Conservation (phyloP, 164 flowering plant genomes). For the Aristolochia contorta region DNA sequence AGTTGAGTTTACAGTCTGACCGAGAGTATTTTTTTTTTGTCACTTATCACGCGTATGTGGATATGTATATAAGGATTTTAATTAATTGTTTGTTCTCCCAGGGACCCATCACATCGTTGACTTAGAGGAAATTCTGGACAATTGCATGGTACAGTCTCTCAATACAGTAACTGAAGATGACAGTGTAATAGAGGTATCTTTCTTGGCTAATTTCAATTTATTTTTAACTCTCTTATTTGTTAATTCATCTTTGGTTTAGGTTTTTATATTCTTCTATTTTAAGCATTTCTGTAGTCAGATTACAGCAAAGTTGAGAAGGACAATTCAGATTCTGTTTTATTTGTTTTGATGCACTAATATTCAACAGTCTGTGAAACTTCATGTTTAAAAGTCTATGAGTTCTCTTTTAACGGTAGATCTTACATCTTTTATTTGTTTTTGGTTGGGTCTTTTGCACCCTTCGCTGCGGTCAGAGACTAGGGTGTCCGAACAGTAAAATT, state of each 20-base stretch:
- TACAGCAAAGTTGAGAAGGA: too few species aligned
- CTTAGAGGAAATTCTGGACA: conserved; percentile 23
- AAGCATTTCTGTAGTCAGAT: too few species aligned
- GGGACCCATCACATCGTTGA: conserved; percentile 15
- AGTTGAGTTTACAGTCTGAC: background rate
- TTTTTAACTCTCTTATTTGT: too few species aligned
- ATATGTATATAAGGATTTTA: background rate
- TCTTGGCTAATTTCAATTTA: background rate
- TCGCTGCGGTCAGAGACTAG: too few species aligned
- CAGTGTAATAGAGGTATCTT: conserved; percentile 34
- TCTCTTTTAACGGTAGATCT: too few species aligned
- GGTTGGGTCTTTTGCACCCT: too few species aligned
- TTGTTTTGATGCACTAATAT: too few species aligned
- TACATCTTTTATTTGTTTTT: too few species aligned
- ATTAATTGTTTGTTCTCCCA: conserved; percentile 1
- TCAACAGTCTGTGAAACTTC: too few species aligned
- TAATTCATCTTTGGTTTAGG: too few species aligned
- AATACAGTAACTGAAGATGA: conserved; percentile 31
- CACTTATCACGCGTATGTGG: background rate
- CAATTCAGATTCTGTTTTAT: too few species aligned
- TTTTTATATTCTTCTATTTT: background rate
- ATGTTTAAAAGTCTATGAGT: too few species aligned
- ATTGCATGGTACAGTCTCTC: conserved; percentile 24
- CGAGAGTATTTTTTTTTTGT: conserved; percentile 12
- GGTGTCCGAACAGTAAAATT: background rate